phyloP scores from a whole-genome alignment of 805 yeast species.

The Kodamaea kaohsiungensis region DNA sequence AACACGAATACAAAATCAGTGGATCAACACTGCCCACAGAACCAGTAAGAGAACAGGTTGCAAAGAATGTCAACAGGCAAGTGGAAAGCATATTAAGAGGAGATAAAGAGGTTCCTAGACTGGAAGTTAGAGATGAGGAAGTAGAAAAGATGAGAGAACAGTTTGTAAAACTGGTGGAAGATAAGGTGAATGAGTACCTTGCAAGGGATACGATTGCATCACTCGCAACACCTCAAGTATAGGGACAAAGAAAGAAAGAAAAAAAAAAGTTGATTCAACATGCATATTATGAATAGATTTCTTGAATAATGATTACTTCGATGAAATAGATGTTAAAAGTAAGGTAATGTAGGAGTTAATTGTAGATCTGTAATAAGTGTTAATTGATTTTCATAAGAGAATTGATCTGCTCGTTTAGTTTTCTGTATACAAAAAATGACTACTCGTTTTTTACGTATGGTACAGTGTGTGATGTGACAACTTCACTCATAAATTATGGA shows the following conservation, averaged over 20 bases:
- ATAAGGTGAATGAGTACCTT: slow-evolving; percentile 22
- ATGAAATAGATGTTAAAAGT: neutral
- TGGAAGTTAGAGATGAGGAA: slow-evolving; percentile 9
- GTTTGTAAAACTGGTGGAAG: slow-evolving; percentile 29
- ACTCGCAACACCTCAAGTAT: neutral
- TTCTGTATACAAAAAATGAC: too few species aligned
- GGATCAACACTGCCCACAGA: slow-evolving; percentile 15
- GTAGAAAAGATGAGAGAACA: slow-evolving; percentile 24
- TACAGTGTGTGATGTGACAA: too few species aligned
- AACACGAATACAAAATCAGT: slow-evolving; percentile 14
- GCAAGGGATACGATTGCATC: neutral
- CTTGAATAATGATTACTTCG: too few species aligned
- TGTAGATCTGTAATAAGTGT: neutral
- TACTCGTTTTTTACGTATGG: too few species aligned
- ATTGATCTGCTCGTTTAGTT: too few species aligned
- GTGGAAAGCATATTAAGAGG: slow-evolving; percentile 17
- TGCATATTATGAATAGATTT: too few species aligned
- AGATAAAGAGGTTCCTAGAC: neutral
- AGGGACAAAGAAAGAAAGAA: too few species aligned
- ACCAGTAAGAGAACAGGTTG: slow-evolving; percentile 31
- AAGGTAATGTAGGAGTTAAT: too few species aligned
- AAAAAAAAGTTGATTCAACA: too few species aligned
- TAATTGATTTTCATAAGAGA: neutral
- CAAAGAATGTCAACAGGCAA: slow-evolving; percentile 31
- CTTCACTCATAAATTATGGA: too few species aligned